Evolutionary conservation across 2,329 filamentous ascomycete genomes (phyloP).

Genomic region (Teratosphaeria pseudoeucalypti): DNA sequence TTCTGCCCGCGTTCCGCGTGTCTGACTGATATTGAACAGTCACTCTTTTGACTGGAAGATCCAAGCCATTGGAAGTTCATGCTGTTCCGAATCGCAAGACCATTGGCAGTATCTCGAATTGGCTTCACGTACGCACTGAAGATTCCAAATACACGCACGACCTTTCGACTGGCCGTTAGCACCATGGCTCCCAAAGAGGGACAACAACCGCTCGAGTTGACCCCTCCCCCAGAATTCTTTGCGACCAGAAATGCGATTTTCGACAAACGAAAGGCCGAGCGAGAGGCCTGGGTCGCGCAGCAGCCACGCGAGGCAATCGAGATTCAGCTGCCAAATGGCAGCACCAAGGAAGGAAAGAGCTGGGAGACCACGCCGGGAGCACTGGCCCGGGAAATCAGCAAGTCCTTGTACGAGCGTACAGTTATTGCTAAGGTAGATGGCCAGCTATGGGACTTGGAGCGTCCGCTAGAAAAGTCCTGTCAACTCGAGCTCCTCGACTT

Average conservation of each 20-base stretch:
- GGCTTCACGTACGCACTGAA: not conserved
- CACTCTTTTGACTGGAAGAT: not conserved
- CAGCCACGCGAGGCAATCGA: constrained; percentile 66
- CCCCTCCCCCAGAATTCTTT: constrained; percentile 61
- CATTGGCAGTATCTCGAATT: not conserved
- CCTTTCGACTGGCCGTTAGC: not conserved
- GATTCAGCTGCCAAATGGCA: constrained; percentile 63
- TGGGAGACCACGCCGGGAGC: constrained; percentile 85
- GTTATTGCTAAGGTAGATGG: constrained; percentile 81
- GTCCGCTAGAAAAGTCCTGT: constrained; percentile 80
- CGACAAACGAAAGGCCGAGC: constrained; percentile 74
- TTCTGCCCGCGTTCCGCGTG: not conserved
- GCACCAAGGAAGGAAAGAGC: constrained; percentile 61
- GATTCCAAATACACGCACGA: not conserved
- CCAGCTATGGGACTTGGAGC: constrained; percentile 83
- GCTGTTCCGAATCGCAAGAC: not conserved
- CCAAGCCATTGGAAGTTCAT: not conserved
- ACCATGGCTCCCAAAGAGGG: constrained; percentile 26
- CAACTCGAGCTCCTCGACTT: constrained; percentile 79
- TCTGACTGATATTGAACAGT: not conserved
- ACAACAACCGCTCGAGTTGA: constrained; percentile 34
- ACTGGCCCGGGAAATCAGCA: constrained; percentile 70
- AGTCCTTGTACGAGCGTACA: constrained; percentile 73
- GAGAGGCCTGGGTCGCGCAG: constrained; percentile 62
- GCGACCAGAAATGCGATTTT: constrained; percentile 77